Evolutionary conservation across 140 eudicot genomes (phyloP), one percentile per base, ranked within the genome.

Genomic region (Anethum foeniculum): DNA sequence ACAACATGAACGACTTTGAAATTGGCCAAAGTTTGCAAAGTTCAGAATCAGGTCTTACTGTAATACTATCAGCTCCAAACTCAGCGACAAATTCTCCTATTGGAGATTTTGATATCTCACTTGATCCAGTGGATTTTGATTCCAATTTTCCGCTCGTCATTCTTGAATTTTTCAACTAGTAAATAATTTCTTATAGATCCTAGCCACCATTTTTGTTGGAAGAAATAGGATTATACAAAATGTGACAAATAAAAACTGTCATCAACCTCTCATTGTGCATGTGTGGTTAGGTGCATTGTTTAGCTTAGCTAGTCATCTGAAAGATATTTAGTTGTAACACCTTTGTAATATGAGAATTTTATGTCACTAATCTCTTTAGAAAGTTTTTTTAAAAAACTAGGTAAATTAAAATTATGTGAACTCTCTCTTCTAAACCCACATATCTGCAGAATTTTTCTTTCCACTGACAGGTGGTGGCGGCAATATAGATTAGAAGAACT

Each of bases 71-170:
- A 27, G 86, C 85, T 39, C 89, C 90, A 34, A 90, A 84, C 48
- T 90, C 94, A 21, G 83, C 48, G 9, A 82, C 80, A 78, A 84
- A 88, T 81, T 89, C 93, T 6, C 88, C 93, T 15, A 82, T 88
- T 5, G 83, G 58, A 12, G 86, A 84, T 23, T 79, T 82, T 79
- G 90, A 87, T 74, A 7, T 90, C 72, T 78, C 86, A n/a, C 76
- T 88, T 58, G 96, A 88, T 84, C 72, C 75, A 21, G 86, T 64
- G 41, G 90, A 87, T 46, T 77, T 89, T 7, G 82, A 86, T 80
- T 58, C 88, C 19, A 71, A 77, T 78, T 86, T 86, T 60, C 62
- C 78, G 28, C 75, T 86, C 67, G 92, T 83, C 65, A 68, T 81
- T 74, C 72, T 84, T 44, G 85, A 82, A 47, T 82, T 28, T 49